Evolutionary conservation across 2,329 filamentous ascomycete genomes (phyloP).

Genomic region (Helicocarpus griseus): DNA sequence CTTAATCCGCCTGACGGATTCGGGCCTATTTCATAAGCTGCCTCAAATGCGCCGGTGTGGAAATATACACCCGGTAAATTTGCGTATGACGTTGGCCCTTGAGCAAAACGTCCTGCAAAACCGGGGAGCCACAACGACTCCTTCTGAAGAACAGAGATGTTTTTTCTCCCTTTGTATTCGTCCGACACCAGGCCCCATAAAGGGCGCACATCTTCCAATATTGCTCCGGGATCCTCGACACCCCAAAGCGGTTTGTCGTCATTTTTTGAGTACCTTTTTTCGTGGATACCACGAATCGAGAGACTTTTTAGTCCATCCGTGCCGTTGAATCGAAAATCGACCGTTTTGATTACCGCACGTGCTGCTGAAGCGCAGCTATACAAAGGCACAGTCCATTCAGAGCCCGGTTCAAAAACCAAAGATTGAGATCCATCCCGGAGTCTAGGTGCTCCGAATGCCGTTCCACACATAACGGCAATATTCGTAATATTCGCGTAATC

Average conservation of each 20-base stretch:
- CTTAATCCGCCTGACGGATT: neutral
- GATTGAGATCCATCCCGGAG: constrained; percentile 25
- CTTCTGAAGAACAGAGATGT: constrained; percentile 25
- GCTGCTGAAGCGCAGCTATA: constrained; percentile 36
- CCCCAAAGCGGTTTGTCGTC: constrained; percentile 28
- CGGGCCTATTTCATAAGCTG: constrained; percentile 11
- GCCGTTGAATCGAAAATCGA: constrained; percentile 35
- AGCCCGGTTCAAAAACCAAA: constrained; percentile 31
- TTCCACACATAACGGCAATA: constrained; percentile 31
- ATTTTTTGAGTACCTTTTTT: constrained; percentile 28
- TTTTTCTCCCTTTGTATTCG: constrained; percentile 20
- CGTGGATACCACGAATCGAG: constrained; percentile 22
- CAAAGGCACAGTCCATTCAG: constrained; percentile 34
- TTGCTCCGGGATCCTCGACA: constrained; percentile 26
- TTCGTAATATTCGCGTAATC: constrained; percentile 36
- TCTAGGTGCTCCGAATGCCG: constrained; percentile 32
- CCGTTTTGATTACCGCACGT: constrained; percentile 38
- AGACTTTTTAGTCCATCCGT: constrained; percentile 29
- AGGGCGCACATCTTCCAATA: constrained; percentile 18
- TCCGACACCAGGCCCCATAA: constrained; percentile 35
- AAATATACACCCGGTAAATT: constrained; percentile 30
- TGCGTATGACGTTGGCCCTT: constrained; percentile 10
- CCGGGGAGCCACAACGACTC: constrained; percentile 25
- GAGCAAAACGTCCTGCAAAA: constrained; percentile 4
- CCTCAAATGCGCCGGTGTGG: constrained; percentile 16